These are phyloP conservation scores for Corchorus olitorius DNA, from an alignment of 345 rosid genomes.

Conservation along the genomic window DNA sequence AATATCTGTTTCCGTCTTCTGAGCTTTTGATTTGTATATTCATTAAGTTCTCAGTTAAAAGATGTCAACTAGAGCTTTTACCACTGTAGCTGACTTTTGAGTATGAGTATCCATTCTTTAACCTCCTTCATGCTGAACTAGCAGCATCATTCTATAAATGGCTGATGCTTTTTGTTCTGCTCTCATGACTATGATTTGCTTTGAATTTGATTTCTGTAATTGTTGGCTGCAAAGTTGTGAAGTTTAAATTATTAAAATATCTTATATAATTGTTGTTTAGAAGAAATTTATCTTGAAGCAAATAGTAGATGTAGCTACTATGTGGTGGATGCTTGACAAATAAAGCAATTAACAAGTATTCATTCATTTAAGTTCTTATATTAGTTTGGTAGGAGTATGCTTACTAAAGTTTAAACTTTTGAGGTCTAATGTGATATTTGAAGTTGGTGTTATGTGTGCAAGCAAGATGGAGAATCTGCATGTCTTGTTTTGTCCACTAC, in stretches of 20 bases:
- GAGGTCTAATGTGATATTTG: no score
- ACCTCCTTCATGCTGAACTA: background rate
- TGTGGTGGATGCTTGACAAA: background rate
- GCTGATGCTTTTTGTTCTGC: background rate
- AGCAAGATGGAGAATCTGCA: no score
- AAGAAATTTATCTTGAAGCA: constrained; percentile 5
- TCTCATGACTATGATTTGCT: background rate
- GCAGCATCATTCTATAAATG: background rate
- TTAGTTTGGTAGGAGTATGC: no score
- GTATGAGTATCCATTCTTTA: background rate
- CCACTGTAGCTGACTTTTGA: background rate
- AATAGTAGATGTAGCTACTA: background rate
- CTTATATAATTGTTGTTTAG: background rate
- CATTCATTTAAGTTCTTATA: no score
- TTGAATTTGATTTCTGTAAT: background rate
- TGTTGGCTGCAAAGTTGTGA: background rate
- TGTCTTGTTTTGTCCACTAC: no score
- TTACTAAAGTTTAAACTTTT: no score
- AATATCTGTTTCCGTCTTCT: background rate
- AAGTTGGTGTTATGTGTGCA: no score
- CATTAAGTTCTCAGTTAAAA: background rate
- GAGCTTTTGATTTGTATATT: background rate
- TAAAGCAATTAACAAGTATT: background rate
- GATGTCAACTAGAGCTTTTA: background rate
- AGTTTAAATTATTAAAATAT: background rate